Evolutionary conservation across 139 green algal species (phyloP), one percentile per base, ranked within the genome.

Genomic region (Raphidocelis subcapitata): DNA sequence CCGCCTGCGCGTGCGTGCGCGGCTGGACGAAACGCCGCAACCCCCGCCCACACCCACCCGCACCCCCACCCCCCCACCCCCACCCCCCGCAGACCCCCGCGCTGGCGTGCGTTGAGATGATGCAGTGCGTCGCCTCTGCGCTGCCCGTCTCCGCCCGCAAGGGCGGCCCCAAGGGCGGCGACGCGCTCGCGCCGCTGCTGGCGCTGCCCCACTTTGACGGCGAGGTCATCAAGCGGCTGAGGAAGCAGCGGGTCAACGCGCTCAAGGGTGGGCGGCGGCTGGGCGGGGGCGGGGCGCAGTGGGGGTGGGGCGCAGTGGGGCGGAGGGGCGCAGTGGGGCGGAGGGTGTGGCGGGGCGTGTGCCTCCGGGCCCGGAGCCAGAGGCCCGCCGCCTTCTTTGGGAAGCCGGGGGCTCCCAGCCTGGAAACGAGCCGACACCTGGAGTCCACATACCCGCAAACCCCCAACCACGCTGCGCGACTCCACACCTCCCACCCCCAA

Each of bases 151-250:
- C 49, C 49, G 49, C 57, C n/a, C 69, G 69, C 69, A 62, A 64
- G 47, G 62, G 33, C 12, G 33, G 46, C 41, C 55, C 65, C 66
- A 82, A 82, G 65, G 72, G 37, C 5, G 64, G 69, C 36, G 82
- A 72, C 41, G 41, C n/a, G 37, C 49, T 72, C 37, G 76, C 84
- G 18, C 72, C 79, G 14, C 66, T 96, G 72, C 77, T 93, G 79
- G 89, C 94, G 85, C 85, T 97, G 82, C 92, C 92, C 2, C 81
- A 92, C 67, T 69, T 97, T 21, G 82, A 90, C 66, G 3, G 56
- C 18, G 88, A 92, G 5, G 68, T 90, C 26, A 23, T 90, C 4
- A 92, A 89, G 74, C 80, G 83, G 73, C 80, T 97, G 36, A 78
- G 73, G 46, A 78, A 84, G 59, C 81, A 79, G 49, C 84, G 82